A percentile compares a stretch with the other conserved stretches of the same genome.
These are phyloP conservation scores for Carpinus fangiana DNA, from an alignment of 306 rosid species.

Conservation along the genomic window DNA sequence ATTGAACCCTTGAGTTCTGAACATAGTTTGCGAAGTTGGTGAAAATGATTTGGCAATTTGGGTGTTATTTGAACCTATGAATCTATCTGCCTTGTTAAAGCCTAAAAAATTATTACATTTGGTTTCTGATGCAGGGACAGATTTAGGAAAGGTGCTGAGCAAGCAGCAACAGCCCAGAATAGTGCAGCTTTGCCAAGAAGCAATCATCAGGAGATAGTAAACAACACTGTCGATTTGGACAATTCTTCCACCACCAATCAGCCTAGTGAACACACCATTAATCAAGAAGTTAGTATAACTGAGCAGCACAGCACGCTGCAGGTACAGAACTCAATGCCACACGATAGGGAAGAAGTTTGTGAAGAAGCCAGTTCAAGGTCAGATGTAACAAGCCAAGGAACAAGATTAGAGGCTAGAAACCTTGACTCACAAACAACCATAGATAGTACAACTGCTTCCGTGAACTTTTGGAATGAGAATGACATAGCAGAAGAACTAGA, in stretches of 20 bases:
- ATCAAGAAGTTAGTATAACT: constrained; percentile 4
- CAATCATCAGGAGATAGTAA: constrained; percentile 23
- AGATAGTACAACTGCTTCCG: constrained; percentile 18
- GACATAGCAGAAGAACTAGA: constrained; percentile 37
- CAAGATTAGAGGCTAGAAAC: constrained; percentile 20
- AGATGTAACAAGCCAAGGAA: constrained; percentile 24
- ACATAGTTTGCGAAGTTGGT: background rate
- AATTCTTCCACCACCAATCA: constrained; percentile 22
- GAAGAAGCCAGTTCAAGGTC: constrained; percentile 29
- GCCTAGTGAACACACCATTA: constrained; percentile 15
- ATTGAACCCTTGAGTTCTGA: background rate
- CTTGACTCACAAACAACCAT: constrained; percentile 24
- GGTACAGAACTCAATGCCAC: constrained; percentile 17
- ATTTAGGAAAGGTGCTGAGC: constrained; percentile 40
- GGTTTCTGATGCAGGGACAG: constrained; percentile 53
- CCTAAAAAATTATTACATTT: background rate
- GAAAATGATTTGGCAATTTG: background rate
- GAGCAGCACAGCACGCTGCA: constrained; percentile 10
- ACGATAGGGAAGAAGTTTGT: background rate
- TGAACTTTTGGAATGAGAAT: constrained; percentile 36
- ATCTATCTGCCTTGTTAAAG: background rate
- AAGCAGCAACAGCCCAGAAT: constrained; percentile 16
- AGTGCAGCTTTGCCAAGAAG: constrained; percentile 33
- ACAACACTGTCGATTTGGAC: constrained; percentile 13
- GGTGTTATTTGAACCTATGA: background rate